Evolutionary conservation across 192 early-diverging fungal species (phyloP).

Genomic region (Geranomyces michiganensis): DNA sequence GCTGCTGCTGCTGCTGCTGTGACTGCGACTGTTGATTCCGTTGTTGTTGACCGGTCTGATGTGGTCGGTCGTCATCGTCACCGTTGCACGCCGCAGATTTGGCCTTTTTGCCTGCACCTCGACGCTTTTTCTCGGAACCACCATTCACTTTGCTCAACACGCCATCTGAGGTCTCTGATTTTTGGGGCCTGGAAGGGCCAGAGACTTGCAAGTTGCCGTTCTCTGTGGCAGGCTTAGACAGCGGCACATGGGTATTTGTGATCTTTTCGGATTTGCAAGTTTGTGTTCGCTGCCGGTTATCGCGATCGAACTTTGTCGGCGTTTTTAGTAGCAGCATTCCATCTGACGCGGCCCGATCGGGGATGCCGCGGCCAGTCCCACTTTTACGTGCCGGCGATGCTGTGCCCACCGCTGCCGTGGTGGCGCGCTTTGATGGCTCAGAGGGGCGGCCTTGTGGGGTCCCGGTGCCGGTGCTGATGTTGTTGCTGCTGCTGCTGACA

Average conservation of each 20-base stretch:
- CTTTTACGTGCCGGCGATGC: conserved; percentile 3
- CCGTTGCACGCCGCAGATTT: background rate
- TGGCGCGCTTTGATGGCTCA: background rate
- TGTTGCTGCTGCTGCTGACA: background rate
- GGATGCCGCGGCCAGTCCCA: background rate
- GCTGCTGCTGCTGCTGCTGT: conserved; percentile 10
- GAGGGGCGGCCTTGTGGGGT: background rate
- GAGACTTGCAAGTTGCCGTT: background rate
- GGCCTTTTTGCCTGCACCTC: background rate
- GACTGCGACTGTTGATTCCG: background rate
- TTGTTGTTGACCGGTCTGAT: too few species aligned
- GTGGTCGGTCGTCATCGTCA: background rate
- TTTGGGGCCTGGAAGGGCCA: background rate
- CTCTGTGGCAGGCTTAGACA: background rate
- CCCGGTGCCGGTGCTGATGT: background rate
- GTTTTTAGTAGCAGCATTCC: background rate
- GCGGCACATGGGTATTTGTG: background rate
- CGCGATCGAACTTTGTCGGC: background rate
- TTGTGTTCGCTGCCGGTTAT: background rate
- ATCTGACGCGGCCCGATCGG: background rate
- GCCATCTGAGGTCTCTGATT: background rate
- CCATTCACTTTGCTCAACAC: background rate
- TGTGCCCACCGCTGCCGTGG: background rate
- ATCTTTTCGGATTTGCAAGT: background rate
- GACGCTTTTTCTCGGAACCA: background rate